A percentile compares a stretch with the other conserved stretches of the same genome.
These are phyloP conservation scores for Dalbergia cochinchinensis DNA, from an alignment of 306 rosid genomes.

Conservation along the genomic window DNA sequence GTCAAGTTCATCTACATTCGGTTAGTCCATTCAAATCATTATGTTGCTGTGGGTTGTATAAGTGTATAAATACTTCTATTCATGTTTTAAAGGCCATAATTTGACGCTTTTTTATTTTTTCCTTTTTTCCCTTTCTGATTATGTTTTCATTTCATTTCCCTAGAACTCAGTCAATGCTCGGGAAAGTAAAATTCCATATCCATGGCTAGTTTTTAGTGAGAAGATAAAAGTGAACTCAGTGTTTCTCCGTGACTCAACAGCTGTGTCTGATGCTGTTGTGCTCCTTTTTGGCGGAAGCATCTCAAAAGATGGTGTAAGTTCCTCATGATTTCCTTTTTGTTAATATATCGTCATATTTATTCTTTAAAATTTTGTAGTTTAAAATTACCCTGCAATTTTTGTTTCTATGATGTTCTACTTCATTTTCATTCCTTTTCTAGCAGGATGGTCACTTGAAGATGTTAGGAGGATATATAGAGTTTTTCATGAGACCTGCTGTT, in stretches of 20 bases:
- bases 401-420: conserved; percentile 15
- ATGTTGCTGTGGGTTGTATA: conserved; percentile 31
- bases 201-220: conserved; percentile 97
- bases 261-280: conserved; percentile 80
- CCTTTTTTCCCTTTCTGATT: conserved; percentile 6
- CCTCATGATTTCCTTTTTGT: neutral
- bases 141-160: conserved; percentile 42
- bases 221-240: conserved; percentile 97
- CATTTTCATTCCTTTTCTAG: conserved; percentile 36
- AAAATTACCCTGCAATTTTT: conserved; percentile 22
- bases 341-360: conserved; percentile 4
- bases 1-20: conserved; percentile 87
- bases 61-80: neutral
- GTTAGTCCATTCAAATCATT: conserved; percentile 55
- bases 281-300: conserved; percentile 94
- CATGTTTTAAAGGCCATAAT: conserved; percentile 7
- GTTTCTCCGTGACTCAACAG: conserved; percentile 97
- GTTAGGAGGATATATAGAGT: conserved; percentile 95
- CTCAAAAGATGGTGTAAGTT: conserved; percentile 67
- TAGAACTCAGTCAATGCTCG: conserved; percentile 97
- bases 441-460: conserved; percentile 93
- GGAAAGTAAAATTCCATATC: conserved; percentile 87
- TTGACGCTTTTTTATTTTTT: conserved; percentile 29
- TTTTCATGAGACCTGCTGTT: conserved; percentile 82
- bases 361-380: conserved; percentile 10